A percentile compares a stretch with the other conserved stretches of the same genome.
These are phyloP conservation scores for Neurospora terricola DNA, from an alignment of 495 filamentous ascomycete species.

Conservation along the genomic window DNA sequence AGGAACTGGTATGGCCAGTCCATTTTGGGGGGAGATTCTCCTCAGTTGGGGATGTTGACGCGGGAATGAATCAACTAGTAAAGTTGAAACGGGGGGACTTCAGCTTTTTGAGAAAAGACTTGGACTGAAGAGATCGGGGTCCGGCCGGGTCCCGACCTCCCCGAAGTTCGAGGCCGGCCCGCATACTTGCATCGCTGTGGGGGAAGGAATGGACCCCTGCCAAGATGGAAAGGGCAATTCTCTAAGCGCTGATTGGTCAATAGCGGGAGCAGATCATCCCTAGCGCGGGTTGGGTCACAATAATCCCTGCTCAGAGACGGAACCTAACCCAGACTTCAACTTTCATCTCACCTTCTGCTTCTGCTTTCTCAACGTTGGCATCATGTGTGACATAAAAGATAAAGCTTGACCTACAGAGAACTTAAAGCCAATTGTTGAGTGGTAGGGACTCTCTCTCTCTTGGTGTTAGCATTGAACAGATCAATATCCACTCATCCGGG, in stretches of 20 bases:
- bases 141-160: neutral
- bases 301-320: neutral
- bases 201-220: neutral
- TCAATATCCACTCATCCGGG: neutral
- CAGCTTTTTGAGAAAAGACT: neutral
- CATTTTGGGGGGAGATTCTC: slow-evolving; percentile 20
- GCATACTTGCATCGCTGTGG: neutral
- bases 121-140: neutral
- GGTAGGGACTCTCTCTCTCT: neutral
- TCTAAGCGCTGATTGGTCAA: neutral
- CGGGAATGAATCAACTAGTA: neutral
- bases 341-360: neutral
- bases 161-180: neutral
- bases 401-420: too few species aligned
- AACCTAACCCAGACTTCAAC: neutral
- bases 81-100: neutral
- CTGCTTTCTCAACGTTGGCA: neutral
- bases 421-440: neutral
- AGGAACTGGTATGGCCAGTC: slow-evolving; percentile 56
- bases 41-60: neutral
- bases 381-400: neutral
- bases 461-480: neutral
- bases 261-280: neutral
- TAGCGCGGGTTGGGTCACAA: neutral
- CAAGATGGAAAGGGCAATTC: neutral